phyloP scores from a whole-genome alignment of 1,284 basidiomycete genomes.

The Sphaerobolus stellatus region DNA sequence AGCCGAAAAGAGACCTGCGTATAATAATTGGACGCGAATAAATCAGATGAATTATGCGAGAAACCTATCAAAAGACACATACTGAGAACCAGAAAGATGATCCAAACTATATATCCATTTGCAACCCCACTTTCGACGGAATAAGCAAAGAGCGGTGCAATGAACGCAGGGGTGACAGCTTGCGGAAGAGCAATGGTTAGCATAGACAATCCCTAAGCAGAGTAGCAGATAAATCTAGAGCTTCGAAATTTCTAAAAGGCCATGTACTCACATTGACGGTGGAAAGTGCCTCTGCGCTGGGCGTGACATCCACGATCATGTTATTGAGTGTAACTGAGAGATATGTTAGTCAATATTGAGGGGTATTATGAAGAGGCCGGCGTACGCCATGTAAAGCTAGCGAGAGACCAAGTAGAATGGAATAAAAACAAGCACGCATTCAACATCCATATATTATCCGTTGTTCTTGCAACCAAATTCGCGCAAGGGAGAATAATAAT shows the following conservation, averaged over 20 bases:
- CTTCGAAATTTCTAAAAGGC: too few relatives aligned
- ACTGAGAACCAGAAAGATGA: constrained; percentile 15
- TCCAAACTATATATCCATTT: constrained; percentile 18
- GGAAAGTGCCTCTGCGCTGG: constrained; percentile 17
- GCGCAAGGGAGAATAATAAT: constrained; percentile 17
- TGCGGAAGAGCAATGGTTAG: constrained; percentile 16
- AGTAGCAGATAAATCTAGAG: not conserved
- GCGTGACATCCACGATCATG: constrained; percentile 17
- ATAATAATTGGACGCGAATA: constrained; percentile 4
- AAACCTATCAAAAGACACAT: constrained; percentile 7
- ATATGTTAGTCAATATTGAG: not conserved
- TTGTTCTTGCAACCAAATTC: constrained; percentile 16
- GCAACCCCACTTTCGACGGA: constrained; percentile 16
- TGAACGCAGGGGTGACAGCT: constrained; percentile 18
- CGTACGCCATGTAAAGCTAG: constrained; percentile 2
- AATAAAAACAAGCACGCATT: constrained; percentile 7
- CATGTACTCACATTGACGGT: constrained; percentile 14
- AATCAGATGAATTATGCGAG: constrained; percentile 4
- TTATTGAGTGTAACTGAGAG: constrained; percentile 10
- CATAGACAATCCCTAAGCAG: constrained; percentile 14
- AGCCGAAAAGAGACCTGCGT: too few relatives aligned
- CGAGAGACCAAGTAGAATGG: constrained; percentile 14
- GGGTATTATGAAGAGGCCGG: not conserved
- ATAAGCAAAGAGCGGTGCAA: constrained; percentile 19
- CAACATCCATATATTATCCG: constrained; percentile 4